Evolutionary conservation across 495 filamentous ascomycete genomes (phyloP), one percentile per base, ranked within the genome.

Genomic region (Evernia prunastri): DNA sequence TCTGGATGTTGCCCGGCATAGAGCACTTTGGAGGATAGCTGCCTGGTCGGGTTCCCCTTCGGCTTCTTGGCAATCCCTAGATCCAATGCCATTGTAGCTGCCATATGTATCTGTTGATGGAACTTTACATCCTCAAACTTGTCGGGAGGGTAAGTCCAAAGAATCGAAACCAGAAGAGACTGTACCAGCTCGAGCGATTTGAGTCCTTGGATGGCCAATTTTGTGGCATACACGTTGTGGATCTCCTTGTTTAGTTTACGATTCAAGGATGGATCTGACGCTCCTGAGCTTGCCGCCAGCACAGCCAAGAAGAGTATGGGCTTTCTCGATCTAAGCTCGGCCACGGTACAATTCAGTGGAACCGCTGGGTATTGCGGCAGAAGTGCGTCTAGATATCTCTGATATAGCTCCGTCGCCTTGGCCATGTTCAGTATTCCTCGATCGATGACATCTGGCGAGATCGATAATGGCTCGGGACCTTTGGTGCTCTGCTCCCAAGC

Each of bases 181-280:
- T 94, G 89, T n/a, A 92, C 82, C 23, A 94, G 72, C 71, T 92
- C 90, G 11, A 94, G 72, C 27, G 79, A 85, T 75, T 93, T 93
- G 57, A 87, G 85, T 23, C 87, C 89, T 37, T 81, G 79, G 17
- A 87, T 71, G 60, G 90, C 82, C 42, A 91, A 79, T 54, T 81
- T 80, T 23, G 89, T 84, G 23, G 88, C 89, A 64, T 90, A 83
- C 29, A 83, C 75, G 63, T 81, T 79, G 73, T 87, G 85, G 51
- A 89, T 76, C 72, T 90, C 85, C 56, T 83, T 82, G 0, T 82
- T 83, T 51, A 94, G 72, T 11, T 70, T 67, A 23, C 72, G 74
- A 67, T 89, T 85, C 13, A 86, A 65, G 6, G 72, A 69, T 1
- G 84, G 81, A 47, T 63, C 62, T 27, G 68, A 70, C 5, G 58